Conservation (phyloP, 2,329 filamentous ascomycete genomes). For the Tolypocladium cylindrosporum region DNA sequence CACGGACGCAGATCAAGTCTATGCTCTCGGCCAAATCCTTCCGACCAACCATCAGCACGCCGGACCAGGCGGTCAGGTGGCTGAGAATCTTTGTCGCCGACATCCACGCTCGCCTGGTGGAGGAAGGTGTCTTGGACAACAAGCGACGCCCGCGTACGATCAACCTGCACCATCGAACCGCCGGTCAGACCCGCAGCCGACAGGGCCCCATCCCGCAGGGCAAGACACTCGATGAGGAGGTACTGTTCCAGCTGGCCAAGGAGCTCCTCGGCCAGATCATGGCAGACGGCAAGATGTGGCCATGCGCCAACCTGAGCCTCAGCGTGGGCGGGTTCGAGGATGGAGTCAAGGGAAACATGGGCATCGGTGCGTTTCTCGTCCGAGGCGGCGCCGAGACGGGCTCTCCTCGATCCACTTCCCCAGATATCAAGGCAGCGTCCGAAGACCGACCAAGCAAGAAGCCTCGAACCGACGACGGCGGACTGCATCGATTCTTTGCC, state of each 20-base stretch:
- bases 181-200: constrained; percentile 63
- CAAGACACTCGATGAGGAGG: constrained; percentile 59
- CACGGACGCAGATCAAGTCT: constrained; percentile 86
- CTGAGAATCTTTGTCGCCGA: constrained; percentile 85
- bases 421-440: not conserved
- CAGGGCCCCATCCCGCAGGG: constrained; percentile 69
- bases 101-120: constrained; percentile 79
- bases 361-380: constrained; percentile 78
- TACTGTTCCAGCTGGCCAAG: constrained; percentile 67
- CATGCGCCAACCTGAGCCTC: constrained; percentile 81
- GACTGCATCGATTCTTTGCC: constrained; percentile 49
- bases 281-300: constrained; percentile 73
- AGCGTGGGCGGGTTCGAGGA: constrained; percentile 92
- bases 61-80: constrained; percentile 76
- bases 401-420: constrained; percentile 11
- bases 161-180: constrained; percentile 72
- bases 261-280: constrained; percentile 68
- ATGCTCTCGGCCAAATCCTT: constrained; percentile 98
- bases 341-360: constrained; percentile 70
- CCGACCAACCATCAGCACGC: constrained; percentile 66
- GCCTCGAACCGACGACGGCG: constrained; percentile 30
- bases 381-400: constrained; percentile 60
- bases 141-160: constrained; percentile 79
- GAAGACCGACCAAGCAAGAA: constrained; percentile 16
- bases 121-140: constrained; percentile 83